Base-by-base conservation (phyloP, 1,284 basidiomycete species). In the Rhodotorula glutinis region DNA sequence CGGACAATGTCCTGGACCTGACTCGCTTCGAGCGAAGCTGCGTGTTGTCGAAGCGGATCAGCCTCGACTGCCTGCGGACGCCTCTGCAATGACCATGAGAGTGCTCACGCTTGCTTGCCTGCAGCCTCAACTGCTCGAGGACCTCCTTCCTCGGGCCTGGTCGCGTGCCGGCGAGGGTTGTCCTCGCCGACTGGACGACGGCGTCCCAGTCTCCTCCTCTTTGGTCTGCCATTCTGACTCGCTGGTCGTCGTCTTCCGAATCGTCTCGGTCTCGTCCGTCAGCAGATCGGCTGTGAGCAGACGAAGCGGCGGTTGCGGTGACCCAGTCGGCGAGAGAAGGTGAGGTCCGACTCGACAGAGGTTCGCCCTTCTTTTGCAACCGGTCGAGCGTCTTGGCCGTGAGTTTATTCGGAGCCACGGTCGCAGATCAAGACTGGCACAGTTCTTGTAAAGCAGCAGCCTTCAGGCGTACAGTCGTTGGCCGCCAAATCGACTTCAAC, bases 1-100 rank as follows among this genome's bases (percentile, higher is more conserved):
- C 83, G 82, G 78, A 92, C 88, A 40, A 93, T 77, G 75, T 91
- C 89, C 77, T 87, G 76, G 25, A 82, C 82, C 76, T 91, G 87
- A 0, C 84, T 80, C 46, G 87, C 79, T 56, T 80, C 82, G 57
- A 91, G 81, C 3, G 47, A 38, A 4, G 63, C 61, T 61, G 52
- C 23, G 9, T 4, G 51, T 7, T 11, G 29, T 7, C 4, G 7
- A 2, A 13, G 9, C 29, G 23, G 23, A 44, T 52, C 52, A 47
- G 33, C 27, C 5, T 10, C n/a, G n/a, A n/a, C n/a, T n/a, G n/a
- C n/a, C n/a, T n/a, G n/a, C n/a, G n/a, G n/a, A n/a, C n/a, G n/a
- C n/a, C n/a, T n/a, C n/a, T n/a, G n/a, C n/a, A n/a, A n/a, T n/a
- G n/a, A n/a, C n/a, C n/a, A n/a, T n/a, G n/a, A n/a, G 3, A 43